Base-by-base conservation (phyloP, 2,329 filamentous ascomycete species). In the Blastomyces gilchristii region DNA sequence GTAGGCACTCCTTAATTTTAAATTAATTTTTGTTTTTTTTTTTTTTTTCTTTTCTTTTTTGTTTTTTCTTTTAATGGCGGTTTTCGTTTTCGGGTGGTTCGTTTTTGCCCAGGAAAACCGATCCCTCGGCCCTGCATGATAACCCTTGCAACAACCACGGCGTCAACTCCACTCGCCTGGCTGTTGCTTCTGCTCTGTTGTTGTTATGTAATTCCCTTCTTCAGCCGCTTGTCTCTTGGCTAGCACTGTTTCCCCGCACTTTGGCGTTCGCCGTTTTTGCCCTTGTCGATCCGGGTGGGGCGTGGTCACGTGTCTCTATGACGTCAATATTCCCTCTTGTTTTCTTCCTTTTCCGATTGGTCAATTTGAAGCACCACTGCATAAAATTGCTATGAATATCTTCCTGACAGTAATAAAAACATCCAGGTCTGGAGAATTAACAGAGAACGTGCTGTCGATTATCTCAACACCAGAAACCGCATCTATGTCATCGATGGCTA, bases 401-500 rank as follows among this genome's bases (percentile, higher is more conserved):
- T 45, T 18, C 2, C 7, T n/a, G n/a, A 22, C 2, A 11, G n/a
- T 5, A 49, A 22, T 25, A 31, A 22, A 25, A 76, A 70, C 75
- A 71, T 58, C 60, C 71, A 99, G 94, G 93, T 97, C 77, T 99
- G 94, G 94, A 91, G 91, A 74, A 99, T 99, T 82, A 99, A 99
- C 87, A 88, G 94, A 72, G 94, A 99, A 79, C 92, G 94, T 82
- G 94, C 94, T 66, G 86, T 99, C 77, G 94, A 99, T 82, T 99
- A 99, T 82, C 87, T 99, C 72, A 99, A 99, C 86, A 99, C 94
- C 68, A 86, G 94, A 73, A 96, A 95, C 78, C 91, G 94, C 74
- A 97, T 99, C 82, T 99, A 99, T 79, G 94, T 99, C 69, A 84
- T 99, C 69, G 94, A 99, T 77, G 94, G 94, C 68, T 99, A 88